Evolutionary conservation across 768 basidiomycete species (phyloP).

Genomic region (Dendrothele bispora): DNA sequence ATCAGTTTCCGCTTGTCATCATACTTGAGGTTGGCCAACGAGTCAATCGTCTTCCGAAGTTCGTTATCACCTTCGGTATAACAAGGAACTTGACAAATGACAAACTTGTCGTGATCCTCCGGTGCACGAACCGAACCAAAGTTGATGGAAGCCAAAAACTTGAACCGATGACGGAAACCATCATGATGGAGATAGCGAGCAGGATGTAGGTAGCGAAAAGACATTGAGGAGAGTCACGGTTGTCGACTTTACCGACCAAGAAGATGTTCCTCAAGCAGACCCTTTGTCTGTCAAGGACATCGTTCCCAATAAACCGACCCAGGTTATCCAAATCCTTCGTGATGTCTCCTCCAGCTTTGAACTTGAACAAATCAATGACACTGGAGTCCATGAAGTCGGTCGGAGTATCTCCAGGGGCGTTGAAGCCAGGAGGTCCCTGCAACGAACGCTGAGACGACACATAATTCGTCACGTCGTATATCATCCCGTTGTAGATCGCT

Average conservation of each 20-base stretch:
- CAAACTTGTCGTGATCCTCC: constrained; percentile 95
- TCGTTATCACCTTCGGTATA: constrained; percentile 95
- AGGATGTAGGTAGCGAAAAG: constrained; percentile 90
- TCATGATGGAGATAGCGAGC: constrained; percentile 83
- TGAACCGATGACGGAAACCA: constrained; percentile 98
- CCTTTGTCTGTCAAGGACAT: constrained; percentile 69
- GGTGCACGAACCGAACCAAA: constrained; percentile 80
- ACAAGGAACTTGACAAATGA: constrained; percentile 97
- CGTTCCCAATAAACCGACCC: constrained; percentile 46
- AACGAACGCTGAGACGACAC: constrained; percentile 66
- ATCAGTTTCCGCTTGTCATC: constrained; percentile 98
- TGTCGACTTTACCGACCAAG: constrained; percentile 89
- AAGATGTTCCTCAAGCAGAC: constrained; percentile 93
- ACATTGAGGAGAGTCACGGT: constrained; percentile 89
- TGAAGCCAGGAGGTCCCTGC: constrained; percentile 43
- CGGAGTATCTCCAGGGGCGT: constrained; percentile 40
- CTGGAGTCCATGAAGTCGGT: constrained; percentile 69
- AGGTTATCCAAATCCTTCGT: constrained; percentile 71
- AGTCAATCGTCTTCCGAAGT: constrained; percentile 87
- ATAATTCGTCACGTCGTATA: constrained; percentile 89
- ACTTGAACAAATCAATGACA: constrained; percentile 75
- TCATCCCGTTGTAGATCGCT: constrained; percentile 81
- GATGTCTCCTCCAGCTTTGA: constrained; percentile 74
- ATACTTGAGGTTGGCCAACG: constrained; percentile 90
- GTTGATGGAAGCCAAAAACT: constrained; percentile 89